Evolutionary conservation across 371 early-diverging fungal species (phyloP), one percentile per base, ranked within the genome.

Genomic region (Chytridium lagenaria): DNA sequence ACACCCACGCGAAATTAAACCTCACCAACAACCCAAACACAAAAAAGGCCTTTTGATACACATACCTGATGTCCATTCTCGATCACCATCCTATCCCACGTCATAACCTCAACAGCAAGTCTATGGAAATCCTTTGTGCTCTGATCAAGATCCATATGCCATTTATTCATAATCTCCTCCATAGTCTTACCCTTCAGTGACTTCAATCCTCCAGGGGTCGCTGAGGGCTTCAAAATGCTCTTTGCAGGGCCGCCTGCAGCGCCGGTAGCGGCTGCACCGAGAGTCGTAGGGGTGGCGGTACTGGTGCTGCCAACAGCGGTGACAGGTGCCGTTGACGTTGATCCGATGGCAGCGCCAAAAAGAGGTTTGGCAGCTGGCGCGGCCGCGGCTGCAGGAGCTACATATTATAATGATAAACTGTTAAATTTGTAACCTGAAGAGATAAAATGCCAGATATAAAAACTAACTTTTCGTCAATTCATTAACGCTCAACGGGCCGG

Each of bases 121-220:
- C 85, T 85, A 68, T 94, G 95, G 85, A 97, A 97, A 44, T 92
- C 91, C 22, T 86, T 86, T 0, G 94, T 91, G 67, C 90, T 89
- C 59, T 82, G 83, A 40, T 92, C 89, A 57, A 97, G 83, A 74
- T 95, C 94, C 37, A 83, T 83, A 22, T 91, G 92, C 95, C 96
- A 97, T 75, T 89, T 85, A 63, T 92, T 91, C 59, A 95, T 80
- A 44, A 97, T 92, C 69, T 94, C 95, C 72, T 93, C 94, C 86
- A 97, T 88, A 12, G 91, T 90, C 78, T 89, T 91, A 75, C 92
- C 93, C 80, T 93, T 94, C 65, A 95, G 83, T 31, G 71, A 23
- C 85, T 80, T 71, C 19, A 79, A 52, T 52, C 79, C 76, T 33
- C 81, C 69, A 12, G 83, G 76, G 31, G 83, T 38, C 10, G 86